Conservation (phyloP, 257 asterid genomes). For the Plectranthus barbatus region DNA sequence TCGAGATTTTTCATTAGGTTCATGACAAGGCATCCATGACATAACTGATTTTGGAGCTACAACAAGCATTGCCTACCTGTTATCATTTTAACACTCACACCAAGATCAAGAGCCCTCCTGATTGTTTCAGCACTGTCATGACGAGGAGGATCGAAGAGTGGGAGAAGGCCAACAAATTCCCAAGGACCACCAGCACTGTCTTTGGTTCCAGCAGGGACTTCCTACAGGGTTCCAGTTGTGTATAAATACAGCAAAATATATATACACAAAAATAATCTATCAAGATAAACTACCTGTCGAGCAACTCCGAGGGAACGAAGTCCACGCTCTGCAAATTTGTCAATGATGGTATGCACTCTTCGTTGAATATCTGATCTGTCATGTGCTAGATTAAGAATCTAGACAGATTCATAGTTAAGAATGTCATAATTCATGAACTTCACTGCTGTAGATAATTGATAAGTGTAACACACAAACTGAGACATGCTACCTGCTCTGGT, state of each 20-base stretch:
- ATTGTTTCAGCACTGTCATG: conserved; percentile 69
- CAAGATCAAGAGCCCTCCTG: conserved; percentile 57
- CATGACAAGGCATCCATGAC: not conserved
- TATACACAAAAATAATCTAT: not conserved
- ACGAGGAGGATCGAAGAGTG: conserved; percentile 64
- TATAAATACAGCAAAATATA: not conserved
- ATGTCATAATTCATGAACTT: not conserved
- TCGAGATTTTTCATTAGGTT: not conserved
- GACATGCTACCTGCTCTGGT: conserved; percentile 52
- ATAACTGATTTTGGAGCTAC: not conserved
- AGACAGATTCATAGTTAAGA: not conserved
- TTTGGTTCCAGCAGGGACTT: conserved; percentile 47
- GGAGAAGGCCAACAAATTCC: conserved; percentile 70
- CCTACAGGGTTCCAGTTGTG: conserved; percentile 9
- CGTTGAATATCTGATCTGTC: conserved; percentile 35
- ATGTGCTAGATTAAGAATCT: conserved; percentile 47
- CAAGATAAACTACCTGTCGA: conserved; percentile 25
- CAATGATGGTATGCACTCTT: conserved; percentile 44
- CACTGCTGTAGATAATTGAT: not conserved
- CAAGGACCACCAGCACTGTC: conserved; percentile 55
- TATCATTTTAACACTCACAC: conserved; percentile 67
- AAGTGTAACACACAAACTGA: not conserved
- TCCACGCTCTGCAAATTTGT: conserved; percentile 62
- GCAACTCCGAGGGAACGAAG: conserved; percentile 65
- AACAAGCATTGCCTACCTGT: conserved; percentile 22